Evolutionary conservation across 257 asterid genomes (phyloP).

Genomic region (Linaria vulgaris): DNA sequence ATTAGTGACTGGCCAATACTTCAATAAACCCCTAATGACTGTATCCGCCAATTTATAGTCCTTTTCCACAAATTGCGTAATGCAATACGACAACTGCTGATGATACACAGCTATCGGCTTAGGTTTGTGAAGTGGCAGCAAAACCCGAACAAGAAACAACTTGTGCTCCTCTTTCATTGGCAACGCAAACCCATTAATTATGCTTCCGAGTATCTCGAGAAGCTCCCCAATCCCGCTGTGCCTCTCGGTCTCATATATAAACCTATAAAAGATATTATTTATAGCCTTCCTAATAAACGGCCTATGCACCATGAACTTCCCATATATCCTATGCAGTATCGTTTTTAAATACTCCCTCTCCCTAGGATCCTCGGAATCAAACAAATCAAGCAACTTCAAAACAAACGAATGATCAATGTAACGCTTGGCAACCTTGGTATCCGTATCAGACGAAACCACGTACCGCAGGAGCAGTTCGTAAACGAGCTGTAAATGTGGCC

Average conservation of each 20-base stretch:
- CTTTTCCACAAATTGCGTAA: slow-evolving; percentile 31
- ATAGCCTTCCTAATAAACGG: slow-evolving; percentile 33
- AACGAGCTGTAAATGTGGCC: slow-evolving; percentile 33
- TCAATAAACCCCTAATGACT: slow-evolving; percentile 31
- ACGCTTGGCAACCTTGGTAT: slow-evolving; percentile 23
- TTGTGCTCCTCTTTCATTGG: slow-evolving; percentile 32
- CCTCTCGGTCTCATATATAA: slow-evolving; percentile 27
- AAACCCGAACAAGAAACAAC: slow-evolving; percentile 22
- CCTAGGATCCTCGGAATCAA: slow-evolving; percentile 30
- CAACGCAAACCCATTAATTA: slow-evolving; percentile 27
- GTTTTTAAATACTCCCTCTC: slow-evolving; percentile 32
- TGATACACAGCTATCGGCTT: slow-evolving; percentile 24
- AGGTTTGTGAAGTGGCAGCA: slow-evolving; percentile 31
- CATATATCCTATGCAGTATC: slow-evolving; percentile 24
- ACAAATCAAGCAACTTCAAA: slow-evolving; percentile 21
- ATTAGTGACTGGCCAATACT: slow-evolving; percentile 34
- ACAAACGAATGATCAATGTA: slow-evolving; percentile 26
- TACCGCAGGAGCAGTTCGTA: slow-evolving; percentile 30
- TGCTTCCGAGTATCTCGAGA: slow-evolving; percentile 27
- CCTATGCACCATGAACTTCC: slow-evolving; percentile 31
- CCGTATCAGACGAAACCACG: slow-evolving; percentile 21
- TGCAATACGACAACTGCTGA: slow-evolving; percentile 32
- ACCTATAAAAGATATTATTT: slow-evolving; percentile 31
- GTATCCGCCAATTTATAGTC: slow-evolving; percentile 30
- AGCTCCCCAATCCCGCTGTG: slow-evolving; percentile 29